Base-by-base conservation (phyloP, 352 stramenopile species). In the Globisporangium iwayamae region DNA sequence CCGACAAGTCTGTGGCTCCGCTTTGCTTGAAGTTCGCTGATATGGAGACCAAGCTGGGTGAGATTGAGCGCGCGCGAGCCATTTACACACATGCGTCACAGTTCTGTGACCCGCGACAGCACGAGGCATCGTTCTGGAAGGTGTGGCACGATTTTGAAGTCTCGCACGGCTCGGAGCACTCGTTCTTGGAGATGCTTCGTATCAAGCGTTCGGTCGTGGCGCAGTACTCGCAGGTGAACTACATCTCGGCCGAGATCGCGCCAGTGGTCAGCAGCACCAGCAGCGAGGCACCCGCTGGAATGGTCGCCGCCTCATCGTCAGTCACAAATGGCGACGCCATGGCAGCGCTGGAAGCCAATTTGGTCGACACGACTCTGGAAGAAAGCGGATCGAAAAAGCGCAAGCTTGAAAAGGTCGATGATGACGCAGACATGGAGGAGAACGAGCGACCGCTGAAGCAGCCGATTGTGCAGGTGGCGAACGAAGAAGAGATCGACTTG, bases 141-240 rank as follows among this genome's bases (percentile, higher is more conserved):
- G 69, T 90, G 13, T 99, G 98, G 98, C 83, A 96, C 68, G 91
- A 98, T 16, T 98, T 98, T 64, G 94, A 98, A 68, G 90, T 98
- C 11, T 85, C 91, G 10, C 90, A 99, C 71, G 98, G 98, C 16
- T 92, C 84, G 62, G 97, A 99, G 72, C 97, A 99, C 60, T 99
- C 97, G 14, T 99, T 99, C 78, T 73, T 97, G 20, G 97, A 99
- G 68, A 99, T 99, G 97, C 76, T 99, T 22, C 90, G 97, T 11
- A 94, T 99, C 56, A 99, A 99, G 75, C 90, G 97, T 38, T 97
- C 90, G 25, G 97, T 99, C 1, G 85, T 98, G 63, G 96, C 95
- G 46, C 89, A 98, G 62, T 99, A 98, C 71, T 96, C 92, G 59
- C 90, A 96, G 46, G 93, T 98, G 6, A 98, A 98, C 73, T 99